Evolutionary conservation across 1,284 basidiomycete species (phyloP), one percentile per base, ranked within the genome.

Genomic region (Uromyces viciae-fabae): DNA sequence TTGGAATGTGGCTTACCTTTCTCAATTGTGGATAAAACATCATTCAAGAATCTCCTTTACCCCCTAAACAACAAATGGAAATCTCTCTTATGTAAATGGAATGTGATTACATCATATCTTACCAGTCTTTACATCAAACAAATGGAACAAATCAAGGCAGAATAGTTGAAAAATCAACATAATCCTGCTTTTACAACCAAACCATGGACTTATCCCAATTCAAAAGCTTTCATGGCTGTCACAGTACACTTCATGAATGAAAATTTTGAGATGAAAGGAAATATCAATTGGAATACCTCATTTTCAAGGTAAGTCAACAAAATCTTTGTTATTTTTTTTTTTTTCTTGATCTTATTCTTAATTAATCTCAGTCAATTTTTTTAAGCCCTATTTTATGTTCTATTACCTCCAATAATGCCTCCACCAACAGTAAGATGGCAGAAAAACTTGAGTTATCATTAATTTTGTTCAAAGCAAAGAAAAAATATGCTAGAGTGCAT

Each of bases 191-290:
- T 64, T 7, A 64, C 62, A 9, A 22, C 36, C 36, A 38, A 64
- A 8, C 36, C 62, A 28, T 64, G 62, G 62, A 64, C 62, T 64
- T 36, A 17, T 36, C 62, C 62, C 36, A 64, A 64, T 38, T 2
- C 36, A 4, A 31, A 25, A n/a, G 58, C 58, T 7, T 62, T 62
- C 58, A 62, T 62, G 58, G 58, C 17, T n/a, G 58, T 62, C 14
- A 64, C 62, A 8, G 62, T 38, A 19, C 62, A 64, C 62, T 64
- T 64, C 31, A 64, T 64, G 36, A 64, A 64, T 64, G 62, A 64
- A 3, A 28, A 64, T 36, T 64, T 64, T 64, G 31, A 64, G 33
- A 36, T 64, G 33, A 38, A 38, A 19, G 31, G n/a, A 64, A 38
- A 22, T 64, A 38, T 38, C 62, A 2, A 8, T 64, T 17, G 8